Conservation (phyloP, 1,284 basidiomycete genomes). For the Cryptococcus sp. region DNA sequence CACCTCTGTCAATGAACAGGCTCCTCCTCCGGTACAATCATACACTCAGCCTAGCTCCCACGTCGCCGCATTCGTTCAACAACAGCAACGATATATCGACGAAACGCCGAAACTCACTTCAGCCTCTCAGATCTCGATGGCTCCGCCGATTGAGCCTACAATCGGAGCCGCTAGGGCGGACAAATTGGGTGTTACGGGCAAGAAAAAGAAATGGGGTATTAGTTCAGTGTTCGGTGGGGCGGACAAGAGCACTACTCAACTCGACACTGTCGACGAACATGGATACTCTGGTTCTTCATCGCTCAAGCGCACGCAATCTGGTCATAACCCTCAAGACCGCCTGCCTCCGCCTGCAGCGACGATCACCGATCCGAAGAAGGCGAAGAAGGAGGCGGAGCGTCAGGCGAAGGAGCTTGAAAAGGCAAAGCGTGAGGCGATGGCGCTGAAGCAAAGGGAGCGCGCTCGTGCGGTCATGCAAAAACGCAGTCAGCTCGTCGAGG, state of each 20-base stretch:
- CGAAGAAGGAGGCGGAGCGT: constrained; percentile 86
- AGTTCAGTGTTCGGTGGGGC: constrained; percentile 68
- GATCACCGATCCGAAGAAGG: constrained; percentile 70
- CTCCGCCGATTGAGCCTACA: constrained; percentile 25
- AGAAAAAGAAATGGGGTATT: constrained; percentile 55
- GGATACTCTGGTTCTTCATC: constrained; percentile 58
- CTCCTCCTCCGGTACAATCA: not conserved
- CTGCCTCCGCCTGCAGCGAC: not conserved
- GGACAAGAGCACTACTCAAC: constrained; percentile 61
- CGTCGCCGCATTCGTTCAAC: constrained; percentile 14
- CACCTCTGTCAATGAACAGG: constrained; percentile 7
- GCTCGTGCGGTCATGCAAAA: constrained; percentile 95
- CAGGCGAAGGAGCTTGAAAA: constrained; percentile 82
- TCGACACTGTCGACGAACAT: constrained; percentile 65
- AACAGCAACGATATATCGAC: constrained; percentile 18
- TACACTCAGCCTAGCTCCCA: constrained; percentile 12
- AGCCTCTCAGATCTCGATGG: constrained; percentile 12
- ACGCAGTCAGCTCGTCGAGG: constrained; percentile 71
- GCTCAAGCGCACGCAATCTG: constrained; percentile 83
- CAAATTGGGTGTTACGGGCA: constrained; percentile 32
- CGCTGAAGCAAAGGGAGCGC: constrained; percentile 69
- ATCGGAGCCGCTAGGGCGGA: constrained; percentile 14
- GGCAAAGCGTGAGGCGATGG: constrained; percentile 75
- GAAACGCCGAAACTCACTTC: constrained; percentile 18
- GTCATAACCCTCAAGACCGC: constrained; percentile 65